Evolutionary conservation across 495 filamentous ascomycete species (phyloP).

Genomic region (Penicillium samsonianum): DNA sequence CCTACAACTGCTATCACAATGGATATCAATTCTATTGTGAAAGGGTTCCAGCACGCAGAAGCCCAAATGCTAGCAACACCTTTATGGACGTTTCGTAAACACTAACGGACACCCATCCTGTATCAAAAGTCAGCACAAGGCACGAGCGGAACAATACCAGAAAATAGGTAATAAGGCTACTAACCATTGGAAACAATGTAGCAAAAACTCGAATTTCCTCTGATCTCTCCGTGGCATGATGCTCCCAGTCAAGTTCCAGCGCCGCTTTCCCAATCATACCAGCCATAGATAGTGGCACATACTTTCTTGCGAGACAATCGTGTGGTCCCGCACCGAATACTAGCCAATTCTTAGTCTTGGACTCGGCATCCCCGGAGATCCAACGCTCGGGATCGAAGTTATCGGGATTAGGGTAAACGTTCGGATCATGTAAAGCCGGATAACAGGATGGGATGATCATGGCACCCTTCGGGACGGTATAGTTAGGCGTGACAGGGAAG

Average conservation of each 20-base stretch:
- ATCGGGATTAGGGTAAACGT: conserved; percentile 83
- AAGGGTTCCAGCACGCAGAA: not conserved
- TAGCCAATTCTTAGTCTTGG: conserved; percentile 90
- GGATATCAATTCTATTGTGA: not conserved
- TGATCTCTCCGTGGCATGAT: conserved; percentile 70
- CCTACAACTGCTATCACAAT: not conserved
- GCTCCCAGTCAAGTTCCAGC: conserved; percentile 79
- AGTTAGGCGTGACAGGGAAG: conserved; percentile 81
- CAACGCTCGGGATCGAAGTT: conserved; percentile 82
- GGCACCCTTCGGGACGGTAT: conserved; percentile 83
- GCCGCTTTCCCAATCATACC: conserved; percentile 87
- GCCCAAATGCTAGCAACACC: not conserved
- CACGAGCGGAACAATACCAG: not conserved
- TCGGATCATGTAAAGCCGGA: conserved; percentile 84
- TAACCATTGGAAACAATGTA: conserved; percentile 88
- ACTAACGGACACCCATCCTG: conserved; percentile 64
- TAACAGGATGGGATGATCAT: conserved; percentile 91
- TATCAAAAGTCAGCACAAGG: conserved; percentile 3
- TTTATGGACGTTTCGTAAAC: conserved; percentile 46
- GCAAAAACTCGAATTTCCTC: conserved; percentile 97
- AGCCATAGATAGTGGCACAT: conserved; percentile 81
- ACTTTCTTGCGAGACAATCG: conserved; percentile 88
- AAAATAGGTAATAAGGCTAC: conserved; percentile 26
- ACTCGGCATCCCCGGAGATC: conserved; percentile 85
- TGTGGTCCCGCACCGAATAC: conserved; percentile 93